Evolutionary conservation across 148 eudicot species (phyloP), one percentile per base, ranked within the genome.

Genomic region (Heliamphora exappendiculata): DNA sequence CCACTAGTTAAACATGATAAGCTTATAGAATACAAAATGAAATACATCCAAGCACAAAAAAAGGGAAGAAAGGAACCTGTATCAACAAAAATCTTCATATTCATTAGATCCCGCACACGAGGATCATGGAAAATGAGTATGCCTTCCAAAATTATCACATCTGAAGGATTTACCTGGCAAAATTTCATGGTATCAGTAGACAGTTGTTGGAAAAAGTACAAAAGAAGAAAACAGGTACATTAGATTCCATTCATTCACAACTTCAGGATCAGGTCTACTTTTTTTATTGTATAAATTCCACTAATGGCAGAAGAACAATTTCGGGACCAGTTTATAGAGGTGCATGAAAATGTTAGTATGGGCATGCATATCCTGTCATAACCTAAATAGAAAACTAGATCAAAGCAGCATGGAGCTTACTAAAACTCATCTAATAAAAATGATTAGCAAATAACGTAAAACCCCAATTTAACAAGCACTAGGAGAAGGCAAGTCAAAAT

Each of bases 21-120:
- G 50, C 50, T 47, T 47, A 7, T n/a, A 54, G 17, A 55, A 47
- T 29, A 67, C 39, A 74, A 20, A 57, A 80, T 7, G 20, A 10
- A 71, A 80, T 63, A 47, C 74, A 75, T 39, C 36, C 66, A 75
- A 6, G 16, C 34, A 42, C 42, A 63, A 62, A 73, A 67, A 72
- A 78, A 37, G 47, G 79, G 71, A 68, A 69, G 78, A 78, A 82
- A 80, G 77, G 82, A 89, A 95, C 98, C 98, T 95, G 98, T 92
- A 92, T 95, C 98, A 45, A 95, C 97, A 87, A 95, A 95, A 75
- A 95, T 95, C 89, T 92, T 95, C 98, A 95, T 95, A 87, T 88
- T 95, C 97, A 95, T 88, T 80, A 89, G 73, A 76, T 83, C 93
- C 63, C 97, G 90, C 44, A 92, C 88, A 72, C 88, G 91, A 54